Base-by-base conservation (phyloP, 352 stramenopile genomes). In the Globisporangium nodosum region DNA sequence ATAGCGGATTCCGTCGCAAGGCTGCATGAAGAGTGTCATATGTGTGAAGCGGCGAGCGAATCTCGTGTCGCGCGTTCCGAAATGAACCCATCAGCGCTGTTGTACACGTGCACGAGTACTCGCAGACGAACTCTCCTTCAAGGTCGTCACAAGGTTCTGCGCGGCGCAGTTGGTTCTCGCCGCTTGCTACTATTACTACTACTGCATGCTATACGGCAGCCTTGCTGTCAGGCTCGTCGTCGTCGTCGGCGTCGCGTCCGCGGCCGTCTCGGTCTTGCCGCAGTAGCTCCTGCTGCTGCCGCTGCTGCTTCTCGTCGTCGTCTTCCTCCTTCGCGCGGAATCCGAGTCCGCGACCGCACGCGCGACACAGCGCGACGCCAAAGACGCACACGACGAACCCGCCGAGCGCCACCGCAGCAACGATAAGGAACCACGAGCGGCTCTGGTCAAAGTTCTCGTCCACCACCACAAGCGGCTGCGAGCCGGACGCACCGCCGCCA, bases 381-480 rank as follows among this genome's bases (percentile, higher is more conserved):
- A 65, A 54, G 9, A 68, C 5, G 27, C 49, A 68, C 8, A 45
- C 59, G 39, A 68, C 70, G 18, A 66, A 62, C 12, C 68, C 33
- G 1, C 49, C 54, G 42, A 78, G 49, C 18, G 51, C 49, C 13
- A 61, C 42, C 0, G 52, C 61, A 24, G 59, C 57, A 16, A 73
- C 56, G 6, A 76, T 35, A 30, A 78, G 48, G 43, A 72, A 78
- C 54, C 70, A 75, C 5, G 70, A 76, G 42, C 70, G 70, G 7
- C 59, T 60, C 46, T 68, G 43, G n/a, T 46, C 61, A 35, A 64
- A 54, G 9, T 59, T 58, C 31, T 73, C 68, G 16, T 63, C 43
- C 6, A 76, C 43, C 7, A 71, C 20, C 45, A 51, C 67, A 2
- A 45, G 61, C 5, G 46, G 43, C 3, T 27, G 49, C 9, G 33